Percentiles rank a stretch among this genome's conserved stretches.
Evolutionary conservation across 257 asterid species (phyloP).

Genomic region (Datura wrightii): DNA sequence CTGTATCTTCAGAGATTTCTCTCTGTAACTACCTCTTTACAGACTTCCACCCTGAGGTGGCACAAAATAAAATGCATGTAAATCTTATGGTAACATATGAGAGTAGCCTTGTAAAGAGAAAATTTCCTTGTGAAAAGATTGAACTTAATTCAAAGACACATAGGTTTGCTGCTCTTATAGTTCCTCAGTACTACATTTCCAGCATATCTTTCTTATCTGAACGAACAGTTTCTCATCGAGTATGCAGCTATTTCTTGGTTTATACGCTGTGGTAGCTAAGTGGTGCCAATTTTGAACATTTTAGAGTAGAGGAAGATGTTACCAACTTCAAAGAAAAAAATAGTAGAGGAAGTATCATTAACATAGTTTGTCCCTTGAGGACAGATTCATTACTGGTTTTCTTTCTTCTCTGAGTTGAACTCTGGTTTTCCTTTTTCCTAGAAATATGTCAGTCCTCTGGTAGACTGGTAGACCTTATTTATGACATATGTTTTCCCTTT

Average conservation of each 20-base stretch:
- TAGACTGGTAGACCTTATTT: not conserved
- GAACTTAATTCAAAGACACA: not conserved
- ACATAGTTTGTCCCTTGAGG: not conserved
- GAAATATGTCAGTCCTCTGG: not conserved
- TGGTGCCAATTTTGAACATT: slow-evolving; percentile 19
- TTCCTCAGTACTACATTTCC: not conserved
- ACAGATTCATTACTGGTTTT: not conserved
- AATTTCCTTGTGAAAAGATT: slow-evolving; percentile 14
- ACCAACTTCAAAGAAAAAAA: too few relatives aligned
- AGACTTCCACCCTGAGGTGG: not conserved
- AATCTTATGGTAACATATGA: not conserved
- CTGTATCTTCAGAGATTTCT: not conserved
- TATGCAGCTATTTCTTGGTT: slow-evolving; percentile 5
- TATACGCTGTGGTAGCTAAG: not conserved
- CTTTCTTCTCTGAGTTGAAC: not conserved
- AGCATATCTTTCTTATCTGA: not conserved
- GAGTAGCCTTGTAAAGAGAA: not conserved
- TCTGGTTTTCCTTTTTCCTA: not conserved
- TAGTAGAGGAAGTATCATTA: slow-evolving; percentile 2
- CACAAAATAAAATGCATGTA: not conserved
- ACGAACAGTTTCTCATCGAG: not conserved
- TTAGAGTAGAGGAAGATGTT: not conserved
- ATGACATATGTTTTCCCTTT: not conserved
- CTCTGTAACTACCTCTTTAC: not conserved
- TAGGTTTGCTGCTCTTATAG: slow-evolving; percentile 18